A percentile compares a stretch with the other conserved stretches of the same genome.
Evolutionary conservation across 768 basidiomycete genomes (phyloP).

Genomic region (Pleurotus platypus): DNA sequence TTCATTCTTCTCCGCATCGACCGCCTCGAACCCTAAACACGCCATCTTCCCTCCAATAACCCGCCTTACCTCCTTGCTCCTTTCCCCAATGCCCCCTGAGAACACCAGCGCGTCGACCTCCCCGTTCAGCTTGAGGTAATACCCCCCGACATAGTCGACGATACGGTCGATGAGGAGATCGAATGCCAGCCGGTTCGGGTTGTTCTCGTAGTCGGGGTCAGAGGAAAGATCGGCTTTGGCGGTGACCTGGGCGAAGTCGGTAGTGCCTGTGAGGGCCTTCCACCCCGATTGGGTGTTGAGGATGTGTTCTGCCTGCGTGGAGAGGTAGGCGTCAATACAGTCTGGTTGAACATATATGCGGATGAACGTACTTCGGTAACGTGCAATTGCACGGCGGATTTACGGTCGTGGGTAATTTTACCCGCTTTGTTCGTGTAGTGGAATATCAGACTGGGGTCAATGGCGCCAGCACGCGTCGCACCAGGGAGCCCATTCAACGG

Average conservation of each 20-base stretch:
- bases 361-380: slow-evolving; percentile 42
- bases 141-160: slow-evolving; percentile 67
- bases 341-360: too few relatives aligned
- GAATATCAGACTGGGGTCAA: slow-evolving; percentile 88
- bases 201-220: slow-evolving; percentile 15
- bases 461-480: slow-evolving; percentile 77
- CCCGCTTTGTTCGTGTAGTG: slow-evolving; percentile 64
- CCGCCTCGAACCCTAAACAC: slow-evolving; percentile 58
- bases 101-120: slow-evolving; percentile 80
- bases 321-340: not conserved
- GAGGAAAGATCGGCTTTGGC: slow-evolving; percentile 30
- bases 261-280: slow-evolving; percentile 74
- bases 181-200: slow-evolving; percentile 61
- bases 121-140: slow-evolving; percentile 68
- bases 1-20: slow-evolving; percentile 47
- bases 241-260: slow-evolving; percentile 75
- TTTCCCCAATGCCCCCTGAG: slow-evolving; percentile 87
- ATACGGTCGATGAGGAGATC: slow-evolving; percentile 78
- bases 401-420: slow-evolving; percentile 52
- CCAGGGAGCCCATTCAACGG: slow-evolving; percentile 80
- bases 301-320: slow-evolving; percentile 59
- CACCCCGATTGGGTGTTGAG: slow-evolving; percentile 77
- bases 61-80: slow-evolving; percentile 54
- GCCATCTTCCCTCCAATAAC: slow-evolving; percentile 49
- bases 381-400: slow-evolving; percentile 39